A percentile compares a stretch with the other conserved stretches of the same genome.
These are phyloP conservation scores for Tolypocladium nubicola DNA, from an alignment of 2,329 filamentous ascomycete species.

Conservation along the genomic window DNA sequence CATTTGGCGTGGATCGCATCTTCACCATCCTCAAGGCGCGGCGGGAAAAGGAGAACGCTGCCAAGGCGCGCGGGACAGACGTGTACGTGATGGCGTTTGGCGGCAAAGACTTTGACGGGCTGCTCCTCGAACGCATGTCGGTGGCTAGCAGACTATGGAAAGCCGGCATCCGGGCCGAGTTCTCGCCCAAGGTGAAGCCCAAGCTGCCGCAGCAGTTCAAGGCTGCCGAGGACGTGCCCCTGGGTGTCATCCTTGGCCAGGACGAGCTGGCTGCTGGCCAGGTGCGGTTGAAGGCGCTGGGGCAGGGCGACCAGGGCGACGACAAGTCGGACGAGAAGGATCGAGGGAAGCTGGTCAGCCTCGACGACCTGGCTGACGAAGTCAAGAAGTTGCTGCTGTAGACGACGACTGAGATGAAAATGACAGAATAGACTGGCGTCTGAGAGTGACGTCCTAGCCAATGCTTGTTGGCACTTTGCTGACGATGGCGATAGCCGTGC, in stretches of 20 bases:
- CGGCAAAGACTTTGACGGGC: constrained; percentile 70
- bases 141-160: constrained; percentile 72
- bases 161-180: constrained; percentile 75
- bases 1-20: constrained; percentile 91
- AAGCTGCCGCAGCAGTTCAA: constrained; percentile 88
- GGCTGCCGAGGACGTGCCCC: constrained; percentile 76
- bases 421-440: neutral
- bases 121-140: constrained; percentile 75
- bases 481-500: neutral
- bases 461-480: neutral
- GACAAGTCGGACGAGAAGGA: constrained; percentile 88
- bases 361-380: constrained; percentile 52
- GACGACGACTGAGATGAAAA: neutral
- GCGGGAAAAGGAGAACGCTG: constrained; percentile 52
- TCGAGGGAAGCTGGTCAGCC: constrained; percentile 57
- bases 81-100: constrained; percentile 94
- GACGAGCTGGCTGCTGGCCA: constrained; percentile 78
- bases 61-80: constrained; percentile 54
- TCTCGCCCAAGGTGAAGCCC: constrained; percentile 81
- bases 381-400: constrained; percentile 31
- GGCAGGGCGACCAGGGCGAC: constrained; percentile 63
- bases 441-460: neutral
- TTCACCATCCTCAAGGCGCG: constrained; percentile 83
- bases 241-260: constrained; percentile 82
- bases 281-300: constrained; percentile 72